Evolutionary conservation across 2,329 filamentous ascomycete genomes (phyloP).

Genomic region (Epichloe typhina): DNA sequence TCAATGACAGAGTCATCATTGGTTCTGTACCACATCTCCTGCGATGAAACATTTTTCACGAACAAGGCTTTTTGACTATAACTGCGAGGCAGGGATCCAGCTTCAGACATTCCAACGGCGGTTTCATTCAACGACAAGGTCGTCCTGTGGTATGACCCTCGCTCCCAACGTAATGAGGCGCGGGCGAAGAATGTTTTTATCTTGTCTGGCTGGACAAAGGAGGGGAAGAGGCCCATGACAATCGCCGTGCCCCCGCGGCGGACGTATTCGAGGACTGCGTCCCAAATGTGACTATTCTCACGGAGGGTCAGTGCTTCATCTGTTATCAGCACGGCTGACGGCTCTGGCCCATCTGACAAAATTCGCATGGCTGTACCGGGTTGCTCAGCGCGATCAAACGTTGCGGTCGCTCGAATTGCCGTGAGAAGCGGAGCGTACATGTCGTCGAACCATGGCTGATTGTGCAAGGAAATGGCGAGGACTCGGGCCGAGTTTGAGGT

Average conservation of each 20-base stretch:
- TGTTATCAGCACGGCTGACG: conserved; percentile 8
- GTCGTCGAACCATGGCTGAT: conserved; percentile 6
- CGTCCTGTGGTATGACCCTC: conserved; percentile 11
- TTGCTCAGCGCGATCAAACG: conserved; percentile 1
- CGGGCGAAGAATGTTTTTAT: conserved; percentile 9
- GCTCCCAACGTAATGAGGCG: conserved; percentile 12
- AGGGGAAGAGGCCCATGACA: no score
- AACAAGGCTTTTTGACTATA: conserved; percentile 17
- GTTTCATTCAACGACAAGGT: conserved; percentile 11
- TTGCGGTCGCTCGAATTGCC: conserved; percentile 1
- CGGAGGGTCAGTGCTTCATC: conserved; percentile 6
- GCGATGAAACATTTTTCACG: conserved; percentile 10
- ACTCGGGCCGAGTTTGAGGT: neutral
- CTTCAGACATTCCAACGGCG: conserved; percentile 5
- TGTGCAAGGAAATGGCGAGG: conserved; percentile 5
- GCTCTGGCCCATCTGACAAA: conserved; percentile 2
- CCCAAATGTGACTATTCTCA: conserved; percentile 6
- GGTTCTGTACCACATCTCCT: conserved; percentile 14
- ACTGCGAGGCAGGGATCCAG: conserved; percentile 7
- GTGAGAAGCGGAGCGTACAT: conserved; percentile 5
- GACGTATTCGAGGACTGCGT: conserved; percentile 8
- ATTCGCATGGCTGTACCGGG: conserved; percentile 1
- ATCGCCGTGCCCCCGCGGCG: conserved; percentile 3
- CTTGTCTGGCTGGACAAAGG: no score
- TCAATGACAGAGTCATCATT: conserved; percentile 4